Percentiles rank a stretch among this genome's conserved stretches.
Conservation (phyloP, 1,284 basidiomycete genomes). For the Retiboletus flavoniger region DNA sequence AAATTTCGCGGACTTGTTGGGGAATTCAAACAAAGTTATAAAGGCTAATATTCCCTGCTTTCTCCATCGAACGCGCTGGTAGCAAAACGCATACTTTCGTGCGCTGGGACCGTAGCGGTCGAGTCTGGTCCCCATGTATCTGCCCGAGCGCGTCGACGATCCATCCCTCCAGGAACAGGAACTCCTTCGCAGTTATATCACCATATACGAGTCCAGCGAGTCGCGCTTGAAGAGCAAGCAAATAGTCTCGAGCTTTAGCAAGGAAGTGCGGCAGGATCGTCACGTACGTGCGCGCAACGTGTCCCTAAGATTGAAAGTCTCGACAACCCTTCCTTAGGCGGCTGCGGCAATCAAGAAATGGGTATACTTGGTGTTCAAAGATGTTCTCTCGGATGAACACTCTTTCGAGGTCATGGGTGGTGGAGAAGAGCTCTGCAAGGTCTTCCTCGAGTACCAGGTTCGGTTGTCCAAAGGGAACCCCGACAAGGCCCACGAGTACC, state of each 20-base stretch:
- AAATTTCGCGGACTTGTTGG: not conserved
- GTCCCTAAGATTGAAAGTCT: not conserved
- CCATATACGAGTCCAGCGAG: not conserved
- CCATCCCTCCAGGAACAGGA: constrained; percentile 24
- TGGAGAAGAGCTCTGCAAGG: constrained; percentile 16
- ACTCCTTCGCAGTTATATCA: constrained; percentile 15
- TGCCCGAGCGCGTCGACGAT: constrained; percentile 20
- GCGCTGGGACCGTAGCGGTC: not conserved
- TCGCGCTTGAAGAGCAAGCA: constrained; percentile 1
- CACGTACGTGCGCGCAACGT: constrained; percentile 17
- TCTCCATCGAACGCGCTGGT: not conserved
- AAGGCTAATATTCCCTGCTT: not conserved
- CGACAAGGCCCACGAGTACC: not conserved
- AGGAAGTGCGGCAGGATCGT: constrained; percentile 13
- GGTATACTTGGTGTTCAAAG: constrained; percentile 13
- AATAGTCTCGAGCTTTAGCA: constrained; percentile 8
- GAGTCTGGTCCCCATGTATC: constrained; percentile 18
- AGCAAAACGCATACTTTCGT: not conserved
- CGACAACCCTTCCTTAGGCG: constrained; percentile 13
- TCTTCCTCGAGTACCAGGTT: constrained; percentile 25
- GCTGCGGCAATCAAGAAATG: constrained; percentile 15
- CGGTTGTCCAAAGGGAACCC: not conserved
- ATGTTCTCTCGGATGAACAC: not conserved
- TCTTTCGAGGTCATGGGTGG: constrained; percentile 13
- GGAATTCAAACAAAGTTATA: not conserved